Percentiles rank a stretch among this genome's conserved stretches.
Evolutionary conservation across 441 rosid genomes (phyloP).

Genomic region (Metrosideros polymorpha): DNA sequence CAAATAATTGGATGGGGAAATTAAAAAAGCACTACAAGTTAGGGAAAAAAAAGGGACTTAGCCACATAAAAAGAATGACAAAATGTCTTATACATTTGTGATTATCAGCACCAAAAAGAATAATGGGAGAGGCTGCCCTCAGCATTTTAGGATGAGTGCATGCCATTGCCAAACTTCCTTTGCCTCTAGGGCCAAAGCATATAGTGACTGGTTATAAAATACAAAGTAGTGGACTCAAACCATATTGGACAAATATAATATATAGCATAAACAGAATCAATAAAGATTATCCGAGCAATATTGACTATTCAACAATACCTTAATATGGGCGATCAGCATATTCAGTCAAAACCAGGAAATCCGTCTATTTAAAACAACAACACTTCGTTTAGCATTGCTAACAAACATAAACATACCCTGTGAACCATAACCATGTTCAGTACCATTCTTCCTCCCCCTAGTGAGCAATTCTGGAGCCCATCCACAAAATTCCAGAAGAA

Average conservation of each 20-base stretch:
- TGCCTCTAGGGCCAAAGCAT: background rate
- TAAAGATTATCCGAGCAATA: background rate
- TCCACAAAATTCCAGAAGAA: conserved; percentile 79
- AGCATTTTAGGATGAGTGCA: background rate
- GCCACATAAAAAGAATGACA: background rate
- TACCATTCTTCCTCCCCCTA: conserved; percentile 30
- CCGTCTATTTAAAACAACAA: background rate
- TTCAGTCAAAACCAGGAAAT: background rate
- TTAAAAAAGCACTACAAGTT: background rate
- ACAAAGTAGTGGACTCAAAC: background rate
- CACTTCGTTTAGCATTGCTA: background rate
- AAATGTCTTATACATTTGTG: background rate
- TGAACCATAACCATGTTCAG: conserved; percentile 21
- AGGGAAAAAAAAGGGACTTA: background rate
- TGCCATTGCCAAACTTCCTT: background rate
- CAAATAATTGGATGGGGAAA: background rate
- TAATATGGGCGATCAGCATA: background rate
- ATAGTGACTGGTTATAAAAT: background rate
- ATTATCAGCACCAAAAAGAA: background rate
- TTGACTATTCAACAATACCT: background rate
- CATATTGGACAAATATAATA: background rate
- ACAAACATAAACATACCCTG: background rate
- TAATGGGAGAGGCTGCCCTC: background rate
- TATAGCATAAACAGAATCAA: background rate
- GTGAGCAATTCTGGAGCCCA: conserved; percentile 50